These are phyloP conservation scores for Colletotrichum sublineola DNA, from an alignment of 2,329 filamentous ascomycete genomes.

Conservation along the genomic window DNA sequence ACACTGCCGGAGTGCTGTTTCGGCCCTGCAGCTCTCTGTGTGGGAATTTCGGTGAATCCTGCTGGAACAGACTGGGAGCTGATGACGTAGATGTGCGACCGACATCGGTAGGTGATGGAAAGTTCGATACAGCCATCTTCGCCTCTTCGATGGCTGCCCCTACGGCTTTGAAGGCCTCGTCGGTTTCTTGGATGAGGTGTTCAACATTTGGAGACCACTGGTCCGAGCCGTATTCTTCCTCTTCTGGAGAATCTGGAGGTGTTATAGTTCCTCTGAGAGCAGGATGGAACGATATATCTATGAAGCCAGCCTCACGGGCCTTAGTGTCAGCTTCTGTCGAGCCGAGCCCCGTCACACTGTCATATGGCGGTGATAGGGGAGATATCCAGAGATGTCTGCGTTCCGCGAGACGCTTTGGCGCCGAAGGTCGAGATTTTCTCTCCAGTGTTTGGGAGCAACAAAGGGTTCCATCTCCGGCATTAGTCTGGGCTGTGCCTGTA, in stretches of 20 bases:
- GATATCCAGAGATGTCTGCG: constrained; percentile 38
- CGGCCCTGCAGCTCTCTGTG: constrained; percentile 44
- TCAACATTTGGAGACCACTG: constrained; percentile 56
- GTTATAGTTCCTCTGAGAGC: constrained; percentile 23
- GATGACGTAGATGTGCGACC: constrained; percentile 7
- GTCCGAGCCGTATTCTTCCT: constrained; percentile 31
- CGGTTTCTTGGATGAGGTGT: constrained; percentile 63
- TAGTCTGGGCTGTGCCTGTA: constrained; percentile 45
- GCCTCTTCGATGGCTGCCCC: constrained; percentile 57
- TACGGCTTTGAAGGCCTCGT: constrained; percentile 64
- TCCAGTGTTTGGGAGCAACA: constrained; percentile 47
- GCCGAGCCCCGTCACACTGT: background rate
- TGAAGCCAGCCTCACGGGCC: constrained; percentile 23
- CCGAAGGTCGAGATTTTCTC: constrained; percentile 23
- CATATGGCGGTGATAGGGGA: constrained; percentile 22
- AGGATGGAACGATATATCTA: constrained; percentile 23
- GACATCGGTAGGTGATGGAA: constrained; percentile 1
- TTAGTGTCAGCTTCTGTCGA: constrained; percentile 27
- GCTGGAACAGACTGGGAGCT: constrained; percentile 42
- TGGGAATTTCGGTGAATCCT: constrained; percentile 12
- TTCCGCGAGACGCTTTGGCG: constrained; percentile 42
- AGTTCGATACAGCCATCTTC: constrained; percentile 47
- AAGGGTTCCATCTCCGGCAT: constrained; percentile 50
- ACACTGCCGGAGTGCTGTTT: constrained; percentile 44
- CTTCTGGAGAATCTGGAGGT: constrained; percentile 22